These are phyloP conservation scores for Rhizophora apiculata DNA, from an alignment of 345 rosid species.

Conservation along the genomic window DNA sequence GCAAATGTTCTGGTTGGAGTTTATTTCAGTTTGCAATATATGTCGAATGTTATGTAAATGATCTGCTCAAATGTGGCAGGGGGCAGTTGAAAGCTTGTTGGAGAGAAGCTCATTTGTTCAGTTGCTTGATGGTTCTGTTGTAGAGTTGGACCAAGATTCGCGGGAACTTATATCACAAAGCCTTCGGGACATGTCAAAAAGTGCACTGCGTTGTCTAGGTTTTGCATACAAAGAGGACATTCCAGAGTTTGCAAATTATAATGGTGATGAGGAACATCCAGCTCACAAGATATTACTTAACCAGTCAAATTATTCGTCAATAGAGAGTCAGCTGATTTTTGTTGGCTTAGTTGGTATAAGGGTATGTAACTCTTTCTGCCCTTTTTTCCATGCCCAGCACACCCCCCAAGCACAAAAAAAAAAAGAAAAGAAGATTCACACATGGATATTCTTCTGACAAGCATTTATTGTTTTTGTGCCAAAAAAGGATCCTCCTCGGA, in stretches of 20 bases:
- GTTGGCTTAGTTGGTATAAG: slow-evolving; percentile 85
- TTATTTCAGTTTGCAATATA: neutral
- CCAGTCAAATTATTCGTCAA: slow-evolving; percentile 66
- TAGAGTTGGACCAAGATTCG: slow-evolving; percentile 55
- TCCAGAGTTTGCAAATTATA: slow-evolving; percentile 58
- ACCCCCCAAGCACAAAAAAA: no score
- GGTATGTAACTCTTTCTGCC: slow-evolving; percentile 42
- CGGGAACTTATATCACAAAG: slow-evolving; percentile 52
- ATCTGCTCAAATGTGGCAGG: slow-evolving; percentile 47
- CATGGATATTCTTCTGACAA: neutral
- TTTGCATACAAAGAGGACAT: slow-evolving; percentile 69
- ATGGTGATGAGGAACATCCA: slow-evolving; percentile 89
- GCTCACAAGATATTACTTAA: slow-evolving; percentile 80
- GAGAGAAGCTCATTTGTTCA: slow-evolving; percentile 81
- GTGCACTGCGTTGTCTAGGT: slow-evolving; percentile 83
- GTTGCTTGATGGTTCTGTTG: slow-evolving; percentile 67
- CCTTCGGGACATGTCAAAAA: slow-evolving; percentile 69
- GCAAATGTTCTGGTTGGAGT: no score
- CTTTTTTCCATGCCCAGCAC: no score
- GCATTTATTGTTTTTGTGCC: slow-evolving; percentile 13
- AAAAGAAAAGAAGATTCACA: no score
- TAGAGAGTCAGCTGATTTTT: slow-evolving; percentile 71
- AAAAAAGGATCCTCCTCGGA: slow-evolving; percentile 90
- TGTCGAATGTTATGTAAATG: neutral
- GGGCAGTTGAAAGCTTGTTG: slow-evolving; percentile 86